These are phyloP conservation scores for Penicillium riverlandense DNA, from an alignment of 495 filamentous ascomycete species.

Conservation along the genomic window DNA sequence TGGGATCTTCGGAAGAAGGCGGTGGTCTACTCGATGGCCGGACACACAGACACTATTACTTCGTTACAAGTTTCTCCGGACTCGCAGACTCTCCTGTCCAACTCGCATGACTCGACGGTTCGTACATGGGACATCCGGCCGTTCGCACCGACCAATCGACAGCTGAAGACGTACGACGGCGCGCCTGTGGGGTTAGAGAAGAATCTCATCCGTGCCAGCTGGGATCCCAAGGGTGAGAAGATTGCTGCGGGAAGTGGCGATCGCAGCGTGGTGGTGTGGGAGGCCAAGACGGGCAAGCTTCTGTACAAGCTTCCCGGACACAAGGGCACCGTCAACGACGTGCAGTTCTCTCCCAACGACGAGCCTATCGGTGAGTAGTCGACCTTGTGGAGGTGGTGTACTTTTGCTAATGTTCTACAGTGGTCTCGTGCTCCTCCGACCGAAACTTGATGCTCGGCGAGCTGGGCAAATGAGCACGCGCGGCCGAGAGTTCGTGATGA, in stretches of 20 bases:
- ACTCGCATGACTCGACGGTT: slow-evolving; percentile 88
- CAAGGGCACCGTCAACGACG: slow-evolving; percentile 92
- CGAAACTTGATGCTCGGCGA: slow-evolving; percentile 72
- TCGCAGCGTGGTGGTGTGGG: slow-evolving; percentile 87
- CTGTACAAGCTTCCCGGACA: slow-evolving; percentile 93
- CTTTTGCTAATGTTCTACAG: slow-evolving; percentile 35
- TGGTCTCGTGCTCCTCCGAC: slow-evolving; percentile 82
- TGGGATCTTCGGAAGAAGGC: slow-evolving; percentile 94
- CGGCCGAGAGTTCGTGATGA: not conserved
- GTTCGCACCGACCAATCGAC: slow-evolving; percentile 81
- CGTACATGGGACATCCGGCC: slow-evolving; percentile 95
- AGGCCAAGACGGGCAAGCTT: slow-evolving; percentile 70
- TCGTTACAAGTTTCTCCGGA: slow-evolving; percentile 87
- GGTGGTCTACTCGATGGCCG: slow-evolving; percentile 77
- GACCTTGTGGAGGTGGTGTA: no score
- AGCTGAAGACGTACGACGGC: slow-evolving; percentile 80
- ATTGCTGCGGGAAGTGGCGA: slow-evolving; percentile 89
- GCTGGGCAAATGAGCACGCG: slow-evolving; percentile 46
- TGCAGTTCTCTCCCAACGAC: slow-evolving; percentile 73
- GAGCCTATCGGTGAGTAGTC: slow-evolving; percentile 79
- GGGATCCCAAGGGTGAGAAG: slow-evolving; percentile 79
- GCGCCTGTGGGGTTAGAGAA: slow-evolving; percentile 82
- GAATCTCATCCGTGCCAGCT: slow-evolving; percentile 86
- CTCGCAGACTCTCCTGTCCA: slow-evolving; percentile 81
- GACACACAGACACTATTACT: slow-evolving; percentile 88